Conservation (phyloP, 208 protist species). For the Borovskyia barvae region DNA sequence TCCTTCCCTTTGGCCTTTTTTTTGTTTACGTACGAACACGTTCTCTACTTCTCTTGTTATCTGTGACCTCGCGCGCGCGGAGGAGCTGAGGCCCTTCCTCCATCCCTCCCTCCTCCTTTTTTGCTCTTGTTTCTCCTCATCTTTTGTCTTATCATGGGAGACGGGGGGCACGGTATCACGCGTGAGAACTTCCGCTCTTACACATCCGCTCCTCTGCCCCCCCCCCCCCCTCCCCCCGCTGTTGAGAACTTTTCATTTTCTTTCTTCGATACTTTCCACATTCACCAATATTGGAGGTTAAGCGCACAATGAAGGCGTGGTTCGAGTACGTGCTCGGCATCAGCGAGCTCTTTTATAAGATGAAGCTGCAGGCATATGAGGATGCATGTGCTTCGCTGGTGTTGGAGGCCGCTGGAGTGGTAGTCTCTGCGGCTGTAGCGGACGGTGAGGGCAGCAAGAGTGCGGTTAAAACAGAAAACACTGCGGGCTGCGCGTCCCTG, state of each 20-base stretch:
- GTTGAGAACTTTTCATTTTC: conserved; percentile 4
- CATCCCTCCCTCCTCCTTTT: neutral
- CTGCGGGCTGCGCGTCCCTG: no score
- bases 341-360: conserved; percentile 45
- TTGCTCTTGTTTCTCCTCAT: neutral
- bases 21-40: no score
- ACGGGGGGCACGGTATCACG: no score
- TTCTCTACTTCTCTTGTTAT: no score
- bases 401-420: conserved; percentile 1
- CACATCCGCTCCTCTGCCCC: no score
- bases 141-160: no score
- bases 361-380: conserved; percentile 63
- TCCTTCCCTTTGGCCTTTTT: no score
- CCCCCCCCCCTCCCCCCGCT: no score
- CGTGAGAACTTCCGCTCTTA: no score
- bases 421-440: neutral
- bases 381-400: conserved; percentile 32
- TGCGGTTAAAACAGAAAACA: no score
- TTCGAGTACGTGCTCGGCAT: conserved; percentile 43
- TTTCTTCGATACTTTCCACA: neutral
- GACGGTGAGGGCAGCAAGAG: neutral
- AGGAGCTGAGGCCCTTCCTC: no score
- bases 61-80: no score
- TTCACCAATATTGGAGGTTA: neutral
- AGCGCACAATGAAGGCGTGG: conserved; percentile 39